Base-by-base conservation (phyloP, 257 asterid genomes). In the Fraxinus cuspidata region DNA sequence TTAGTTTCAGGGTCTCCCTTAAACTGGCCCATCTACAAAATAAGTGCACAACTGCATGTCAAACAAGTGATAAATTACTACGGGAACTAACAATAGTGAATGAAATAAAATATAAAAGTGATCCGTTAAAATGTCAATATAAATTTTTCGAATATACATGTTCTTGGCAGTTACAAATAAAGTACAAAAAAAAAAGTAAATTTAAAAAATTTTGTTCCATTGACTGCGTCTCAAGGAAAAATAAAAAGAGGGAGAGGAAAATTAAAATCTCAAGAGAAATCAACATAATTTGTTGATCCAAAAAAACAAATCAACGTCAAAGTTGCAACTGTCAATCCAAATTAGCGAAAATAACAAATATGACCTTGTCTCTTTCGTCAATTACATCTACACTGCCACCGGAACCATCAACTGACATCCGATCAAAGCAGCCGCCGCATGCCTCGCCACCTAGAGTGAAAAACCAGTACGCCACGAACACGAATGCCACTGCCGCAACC, bases 11-110 rank as follows among this genome's bases (percentile, higher is more conserved):
- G 49, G 69, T 83, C 92, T 82, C 90, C 87, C 81, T 81, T 88
- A 63, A 78, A 80, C 83, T 86, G 91, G 73, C 77, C 87, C 71
- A 74, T 86, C 97, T 91, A 82, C 90, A 86, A 93, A 93, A 91
- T 86, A 93, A 91, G 91, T 81, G 89, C 85, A 92, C 83, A 85
- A 89, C 96, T 92, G 92, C 91, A 93, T 56, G 96, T 96, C 97
- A 96, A 89, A 88, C 83, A 88, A 83, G 84, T 77, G 85, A 79
- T 80, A 88, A 85, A 82, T 88, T 84, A 90, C 90, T 86, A 65
- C 80, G 83, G 65, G 84, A 86, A 82, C 79, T 53, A 47, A 75
- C 44, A 73, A 72, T 71, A 37, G 42, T 42, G 21, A 47, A 67
- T 63, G 16, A 83, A 71, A 76, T 75, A 78, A 76, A 29, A 78